These are phyloP conservation scores for Saturnispora serradocipensis DNA, from an alignment of 805 yeast genomes.

Conservation along the genomic window DNA sequence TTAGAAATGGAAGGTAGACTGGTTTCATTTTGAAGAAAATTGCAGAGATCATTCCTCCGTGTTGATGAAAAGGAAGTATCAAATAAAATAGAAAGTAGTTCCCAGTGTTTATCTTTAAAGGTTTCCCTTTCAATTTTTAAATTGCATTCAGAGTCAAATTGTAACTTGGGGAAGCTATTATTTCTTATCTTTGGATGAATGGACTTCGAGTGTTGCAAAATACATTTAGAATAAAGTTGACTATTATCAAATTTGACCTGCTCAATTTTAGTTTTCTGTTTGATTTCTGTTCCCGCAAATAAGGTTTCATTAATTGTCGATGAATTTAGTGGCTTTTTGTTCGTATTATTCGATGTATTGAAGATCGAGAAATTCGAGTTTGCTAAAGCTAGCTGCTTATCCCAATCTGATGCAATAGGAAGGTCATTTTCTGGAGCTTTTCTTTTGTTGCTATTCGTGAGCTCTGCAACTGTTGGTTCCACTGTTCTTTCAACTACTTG, in stretches of 20 bases:
- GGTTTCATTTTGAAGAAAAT: constrained; percentile 49
- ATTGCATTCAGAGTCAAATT: constrained; percentile 9
- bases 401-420: constrained; percentile 53
- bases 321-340: background rate
- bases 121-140: constrained; percentile 2
- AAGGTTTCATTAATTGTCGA: background rate
- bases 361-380: constrained; percentile 36
- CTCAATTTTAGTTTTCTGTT: background rate
- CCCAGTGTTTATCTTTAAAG: constrained; percentile 14
- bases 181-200: background rate
- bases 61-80: constrained; percentile 5
- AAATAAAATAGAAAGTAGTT: constrained; percentile 9
- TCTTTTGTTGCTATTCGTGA: constrained; percentile 7
- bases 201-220: background rate
- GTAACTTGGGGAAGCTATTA: constrained; percentile 1
- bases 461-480: constrained; percentile 8
- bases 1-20: constrained; percentile 28
- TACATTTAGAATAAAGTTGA: background rate
- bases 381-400: constrained; percentile 48
- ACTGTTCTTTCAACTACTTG: constrained; percentile 2
- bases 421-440: constrained; percentile 15
- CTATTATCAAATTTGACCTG: background rate
- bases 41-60: constrained; percentile 39
- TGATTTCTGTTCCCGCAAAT: background rate
- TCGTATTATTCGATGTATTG: constrained; percentile 15